These are phyloP conservation scores for Chenopodium formosanum DNA, from an alignment of 148 eudicot genomes.

Conservation along the genomic window DNA sequence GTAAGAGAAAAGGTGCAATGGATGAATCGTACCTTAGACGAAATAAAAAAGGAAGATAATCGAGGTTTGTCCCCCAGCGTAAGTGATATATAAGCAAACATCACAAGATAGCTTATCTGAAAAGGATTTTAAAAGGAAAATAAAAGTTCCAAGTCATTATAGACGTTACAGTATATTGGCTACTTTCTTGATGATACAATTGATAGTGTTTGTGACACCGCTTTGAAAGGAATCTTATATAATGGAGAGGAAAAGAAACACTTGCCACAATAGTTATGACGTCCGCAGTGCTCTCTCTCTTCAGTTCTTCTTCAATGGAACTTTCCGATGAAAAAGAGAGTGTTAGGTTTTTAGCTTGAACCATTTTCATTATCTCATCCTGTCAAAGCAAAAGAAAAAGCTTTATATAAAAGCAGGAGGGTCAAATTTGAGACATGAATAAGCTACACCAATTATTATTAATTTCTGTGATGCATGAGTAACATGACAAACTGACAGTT, in stretches of 20 bases:
- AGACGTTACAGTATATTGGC: neutral
- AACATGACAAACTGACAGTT: neutral
- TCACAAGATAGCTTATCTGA: slow-evolving; percentile 99
- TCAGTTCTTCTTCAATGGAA: slow-evolving; percentile 93
- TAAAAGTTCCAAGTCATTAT: slow-evolving; percentile 5
- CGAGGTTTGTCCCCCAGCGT: slow-evolving; percentile 82
- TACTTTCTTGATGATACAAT: neutral
- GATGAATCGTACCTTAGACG: slow-evolving; percentile 75
- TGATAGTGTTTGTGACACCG: neutral
- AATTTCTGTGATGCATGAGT: neutral
- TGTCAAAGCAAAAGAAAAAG: slow-evolving; percentile 26
- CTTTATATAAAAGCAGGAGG: neutral
- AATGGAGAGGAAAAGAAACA: slow-evolving; percentile 8
- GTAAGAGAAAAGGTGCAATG: neutral
- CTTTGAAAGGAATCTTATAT: slow-evolving; percentile 5
- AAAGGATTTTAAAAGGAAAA: slow-evolving; percentile 23
- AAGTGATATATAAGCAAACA: slow-evolving; percentile 99
- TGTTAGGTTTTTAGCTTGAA: slow-evolving; percentile 72
- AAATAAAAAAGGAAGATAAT: slow-evolving; percentile 58
- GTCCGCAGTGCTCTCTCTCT: slow-evolving; percentile 99
- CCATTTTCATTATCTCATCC: slow-evolving; percentile 91
- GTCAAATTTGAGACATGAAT: neutral
- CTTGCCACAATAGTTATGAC: slow-evolving; percentile 82
- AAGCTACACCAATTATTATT: neutral
- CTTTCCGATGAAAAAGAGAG: slow-evolving; percentile 96